Evolutionary conservation across 2,329 filamentous ascomycete species (phyloP).

Genomic region (Hirsutella minnesotensis): DNA sequence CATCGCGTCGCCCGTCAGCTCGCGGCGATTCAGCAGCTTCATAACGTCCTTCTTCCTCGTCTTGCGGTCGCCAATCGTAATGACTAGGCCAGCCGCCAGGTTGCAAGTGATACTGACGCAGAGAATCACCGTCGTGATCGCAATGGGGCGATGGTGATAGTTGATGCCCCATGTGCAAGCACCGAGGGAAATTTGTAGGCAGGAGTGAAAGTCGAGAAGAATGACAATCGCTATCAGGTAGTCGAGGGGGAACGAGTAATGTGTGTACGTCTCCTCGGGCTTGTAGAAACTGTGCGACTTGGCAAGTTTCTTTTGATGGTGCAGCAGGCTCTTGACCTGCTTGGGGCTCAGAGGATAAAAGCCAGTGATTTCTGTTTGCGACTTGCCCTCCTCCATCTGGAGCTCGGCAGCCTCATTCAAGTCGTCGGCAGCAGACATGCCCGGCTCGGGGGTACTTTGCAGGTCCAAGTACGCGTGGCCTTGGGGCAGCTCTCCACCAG

Average conservation of each 20-base stretch:
- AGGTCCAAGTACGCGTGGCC: neutral
- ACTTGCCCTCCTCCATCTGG: constrained; percentile 28
- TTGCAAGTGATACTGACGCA: constrained; percentile 70
- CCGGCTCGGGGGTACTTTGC: neutral
- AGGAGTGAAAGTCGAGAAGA: constrained; percentile 66
- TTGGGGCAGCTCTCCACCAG: neutral
- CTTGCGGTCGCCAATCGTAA: constrained; percentile 61
- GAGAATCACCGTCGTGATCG: constrained; percentile 70
- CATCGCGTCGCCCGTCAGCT: constrained; percentile 52
- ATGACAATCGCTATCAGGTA: constrained; percentile 68
- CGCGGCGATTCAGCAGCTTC: constrained; percentile 63
- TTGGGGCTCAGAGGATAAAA: constrained; percentile 49
- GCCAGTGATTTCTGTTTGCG: constrained; percentile 28
- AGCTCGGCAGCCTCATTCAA: constrained; percentile 1
- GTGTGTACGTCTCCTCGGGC: constrained; percentile 73
- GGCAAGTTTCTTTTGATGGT: constrained; percentile 70
- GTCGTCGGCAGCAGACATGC: constrained; percentile 7
- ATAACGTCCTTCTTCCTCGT: constrained; percentile 81
- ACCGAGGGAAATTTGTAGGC: constrained; percentile 70
- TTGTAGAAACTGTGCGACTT: constrained; percentile 85
- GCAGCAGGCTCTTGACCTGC: constrained; percentile 58
- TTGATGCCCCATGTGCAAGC: constrained; percentile 68
- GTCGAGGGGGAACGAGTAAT: constrained; percentile 64
- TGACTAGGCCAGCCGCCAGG: constrained; percentile 63
- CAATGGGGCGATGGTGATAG: constrained; percentile 56